phyloP scores from a whole-genome alignment of 495 filamentous ascomycete genomes.

The Hypoxylon subgilvum region DNA sequence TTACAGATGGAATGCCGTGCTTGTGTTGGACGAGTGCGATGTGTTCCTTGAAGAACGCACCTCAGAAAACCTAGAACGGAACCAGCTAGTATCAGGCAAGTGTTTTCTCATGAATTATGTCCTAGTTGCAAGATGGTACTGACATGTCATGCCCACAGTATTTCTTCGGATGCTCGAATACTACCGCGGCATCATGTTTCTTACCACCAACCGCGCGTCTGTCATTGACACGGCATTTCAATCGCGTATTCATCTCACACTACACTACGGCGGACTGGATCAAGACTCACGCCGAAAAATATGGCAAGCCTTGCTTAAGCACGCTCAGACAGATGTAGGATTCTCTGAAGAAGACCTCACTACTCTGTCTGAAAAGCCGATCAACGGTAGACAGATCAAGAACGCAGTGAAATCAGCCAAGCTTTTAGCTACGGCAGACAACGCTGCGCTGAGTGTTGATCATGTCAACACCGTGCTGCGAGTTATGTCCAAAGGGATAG shows the following conservation, averaged over 20 bases:
- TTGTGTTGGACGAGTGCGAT: conserved; percentile 70
- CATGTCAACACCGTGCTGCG: conserved; percentile 28
- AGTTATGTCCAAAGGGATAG: no score
- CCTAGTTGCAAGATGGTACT: no score
- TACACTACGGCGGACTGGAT: conserved; percentile 56
- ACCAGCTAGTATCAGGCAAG: conserved; percentile 61
- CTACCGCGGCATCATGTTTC: conserved; percentile 66
- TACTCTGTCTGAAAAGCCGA: conserved; percentile 44
- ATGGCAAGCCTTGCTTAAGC: conserved; percentile 43
- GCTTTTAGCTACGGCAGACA: conserved; percentile 39
- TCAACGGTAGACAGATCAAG: conserved; percentile 59
- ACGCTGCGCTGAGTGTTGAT: conserved; percentile 13
- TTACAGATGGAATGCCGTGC: conserved; percentile 57
- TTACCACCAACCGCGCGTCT: conserved; percentile 60
- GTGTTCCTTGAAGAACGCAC: conserved; percentile 65
- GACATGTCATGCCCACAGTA: no score
- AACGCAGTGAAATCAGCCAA: conserved; percentile 60
- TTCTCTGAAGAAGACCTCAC: conserved; percentile 39
- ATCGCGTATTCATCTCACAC: conserved; percentile 58
- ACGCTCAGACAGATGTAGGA: conserved; percentile 7
- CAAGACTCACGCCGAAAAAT: conserved; percentile 42
- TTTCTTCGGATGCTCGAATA: conserved; percentile 60
- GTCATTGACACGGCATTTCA: conserved; percentile 61
- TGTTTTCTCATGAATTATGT: no score
- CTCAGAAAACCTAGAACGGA: conserved; percentile 56